Base-by-base conservation (phyloP, 2,329 filamentous ascomycete genomes). In the Trichoderma simmonsii region DNA sequence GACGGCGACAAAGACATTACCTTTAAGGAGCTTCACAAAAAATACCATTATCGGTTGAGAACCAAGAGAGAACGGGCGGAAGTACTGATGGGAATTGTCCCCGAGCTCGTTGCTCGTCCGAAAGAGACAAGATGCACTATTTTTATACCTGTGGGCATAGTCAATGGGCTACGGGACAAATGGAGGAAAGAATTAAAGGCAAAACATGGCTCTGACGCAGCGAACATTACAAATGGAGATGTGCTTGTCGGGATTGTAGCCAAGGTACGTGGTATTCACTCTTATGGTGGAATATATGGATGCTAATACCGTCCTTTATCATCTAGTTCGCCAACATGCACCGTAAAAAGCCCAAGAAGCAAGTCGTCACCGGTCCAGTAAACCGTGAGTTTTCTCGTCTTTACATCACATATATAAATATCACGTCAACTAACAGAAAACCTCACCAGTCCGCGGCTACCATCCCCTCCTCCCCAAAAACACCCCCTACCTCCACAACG, bases 401-500 rank as follows among this genome's bases (percentile, higher is more conserved):
- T 21, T 1, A 14, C 39, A 15, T 1, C 24, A 11, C 11, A 9
- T 7, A 32, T n/a, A 12, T 51, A 36, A 6, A 28, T 28, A 24
- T 24, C 24, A 24, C 24, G 24, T 4, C 21, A 54, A 26, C 56
- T 56, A 39, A 57, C 71, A 32, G 48, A 21, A 54, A 21, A 15
- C 6, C 1, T 39, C 57, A 1, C 24, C 30, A 73, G 75, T 69
- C 15, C 75, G 75, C 14, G 75, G 73, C 15, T 62, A 71, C 6
- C 74, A 75, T 34, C 59, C 72, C 2, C 51, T 62, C 21, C 72
- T 75, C 11, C 73, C 73, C 15, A 26, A 28, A 15, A 70, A 28
- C 15, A 36, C 60, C 6, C 71, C 48, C 15, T 77, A 75, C 60
- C 74, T 77, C 4, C 75, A 76, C 70, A 77, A 76, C 54, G 74